These are phyloP conservation scores for Deakozyma indianensis DNA, from an alignment of 805 yeast genomes.

Conservation along the genomic window DNA sequence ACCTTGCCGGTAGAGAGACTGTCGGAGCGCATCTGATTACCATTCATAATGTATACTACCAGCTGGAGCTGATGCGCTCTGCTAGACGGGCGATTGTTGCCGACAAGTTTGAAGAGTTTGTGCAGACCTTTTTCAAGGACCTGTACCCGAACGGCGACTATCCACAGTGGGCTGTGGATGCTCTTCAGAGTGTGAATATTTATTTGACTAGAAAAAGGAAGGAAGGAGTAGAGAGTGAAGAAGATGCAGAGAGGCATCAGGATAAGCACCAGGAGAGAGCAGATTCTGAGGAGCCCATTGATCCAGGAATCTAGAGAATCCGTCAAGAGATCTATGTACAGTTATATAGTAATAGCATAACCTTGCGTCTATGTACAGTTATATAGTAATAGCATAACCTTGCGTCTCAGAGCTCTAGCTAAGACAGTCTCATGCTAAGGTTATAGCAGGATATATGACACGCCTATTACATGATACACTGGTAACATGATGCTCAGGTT, in stretches of 20 bases:
- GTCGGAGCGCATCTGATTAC: constrained; percentile 30
- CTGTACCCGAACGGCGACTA: constrained; percentile 22
- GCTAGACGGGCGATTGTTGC: constrained; percentile 26
- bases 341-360: too few species aligned
- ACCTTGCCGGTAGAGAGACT: constrained; percentile 27
- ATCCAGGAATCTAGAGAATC: too few species aligned
- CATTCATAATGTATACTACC: constrained; percentile 29
- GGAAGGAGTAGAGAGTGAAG: background rate
- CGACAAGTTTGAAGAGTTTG: constrained; percentile 25
- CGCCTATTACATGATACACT: too few species aligned
- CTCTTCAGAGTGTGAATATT: constrained; percentile 23
- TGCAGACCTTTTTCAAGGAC: constrained; percentile 21
- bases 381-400: too few species aligned
- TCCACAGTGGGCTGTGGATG: constrained; percentile 31
- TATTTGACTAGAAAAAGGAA: constrained; percentile 12
- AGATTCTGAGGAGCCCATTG: too few species aligned
- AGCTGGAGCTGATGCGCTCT: constrained; percentile 26
- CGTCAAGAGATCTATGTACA: too few species aligned
- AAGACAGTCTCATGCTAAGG: too few species aligned
- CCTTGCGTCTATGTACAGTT: too few species aligned
- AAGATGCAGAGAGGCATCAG: background rate
- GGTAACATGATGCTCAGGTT: too few species aligned
- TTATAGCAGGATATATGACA: too few species aligned
- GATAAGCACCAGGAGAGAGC: background rate
- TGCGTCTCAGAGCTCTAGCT: too few species aligned